Evolutionary conservation across 331 rosid genomes (phyloP), one percentile per base, ranked within the genome.

Genomic region (Pyrus hybrid): DNA sequence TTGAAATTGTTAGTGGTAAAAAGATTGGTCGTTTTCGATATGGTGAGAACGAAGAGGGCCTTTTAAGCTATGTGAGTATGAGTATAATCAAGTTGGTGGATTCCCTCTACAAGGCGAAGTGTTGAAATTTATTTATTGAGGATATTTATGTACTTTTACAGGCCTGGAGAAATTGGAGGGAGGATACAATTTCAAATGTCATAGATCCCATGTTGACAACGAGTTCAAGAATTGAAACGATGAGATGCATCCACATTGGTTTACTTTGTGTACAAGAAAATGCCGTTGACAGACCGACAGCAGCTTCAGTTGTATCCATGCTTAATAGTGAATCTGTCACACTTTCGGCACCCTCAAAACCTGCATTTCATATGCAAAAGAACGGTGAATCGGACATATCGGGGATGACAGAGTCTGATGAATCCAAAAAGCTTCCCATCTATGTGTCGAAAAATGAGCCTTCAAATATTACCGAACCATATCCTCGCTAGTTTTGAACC

Each of bases 211-310:
- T 22, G 7, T 43, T 85, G 9, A 58, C 0, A 0, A 60, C 63
- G 3, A 66, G 79, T 17, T 68, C 83, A 29, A 51, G 43, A 51
- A 68, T n/a, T 72, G 88, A 85, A 79, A 74, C 63, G 45, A 79
- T 79, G 67, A 79, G 85, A 83, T 83, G 89, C 77, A 75, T 88
- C 56, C 89, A 83, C 58, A 77, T 87, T 18, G 91, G 85, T 0
- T 74, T 87, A 28, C 80, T 85, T 0, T 87, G 89, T 64, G 86
- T 85, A 61, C 86, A 83, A 79, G 89, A 85, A 63, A 81, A 83
- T 67, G 75, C 16, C 21, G 73, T 60, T 49, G 53, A 79, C 25
- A 79, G 88, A 73, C 92, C 92, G 62, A 81, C 80, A 60, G 67
- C 81, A 84, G 74, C 72, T 22, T 65, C 82, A 22, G 60, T 85